Conservation (phyloP, 2,329 filamentous ascomycete species). For the Paramyrothecium sp. region DNA sequence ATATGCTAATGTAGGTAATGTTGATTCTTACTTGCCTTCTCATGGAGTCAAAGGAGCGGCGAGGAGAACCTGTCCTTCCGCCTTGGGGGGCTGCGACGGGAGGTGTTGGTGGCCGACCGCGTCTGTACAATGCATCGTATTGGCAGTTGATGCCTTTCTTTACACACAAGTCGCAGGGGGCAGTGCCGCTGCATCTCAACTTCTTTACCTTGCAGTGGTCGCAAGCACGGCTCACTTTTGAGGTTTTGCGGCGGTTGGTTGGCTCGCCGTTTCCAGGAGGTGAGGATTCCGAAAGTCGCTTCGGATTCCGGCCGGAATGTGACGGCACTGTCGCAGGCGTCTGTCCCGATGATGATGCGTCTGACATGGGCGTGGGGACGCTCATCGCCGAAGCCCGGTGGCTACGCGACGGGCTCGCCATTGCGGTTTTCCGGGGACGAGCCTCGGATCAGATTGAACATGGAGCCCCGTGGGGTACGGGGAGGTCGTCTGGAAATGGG, state of each 20-base stretch:
- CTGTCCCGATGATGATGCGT: slow-evolving; percentile 7
- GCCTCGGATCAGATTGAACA: background rate
- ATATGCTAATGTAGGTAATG: background rate
- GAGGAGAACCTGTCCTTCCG: background rate
- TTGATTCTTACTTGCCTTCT: background rate
- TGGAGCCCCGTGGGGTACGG: background rate
- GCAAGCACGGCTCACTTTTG: slow-evolving; percentile 36
- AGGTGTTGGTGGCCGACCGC: slow-evolving; percentile 35
- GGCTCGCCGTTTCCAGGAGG: background rate
- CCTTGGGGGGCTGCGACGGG: slow-evolving; percentile 12
- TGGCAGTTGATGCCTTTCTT: slow-evolving; percentile 25
- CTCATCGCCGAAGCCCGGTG: background rate
- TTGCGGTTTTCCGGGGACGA: background rate
- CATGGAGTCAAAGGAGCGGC: background rate
- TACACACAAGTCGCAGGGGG: slow-evolving; percentile 30
- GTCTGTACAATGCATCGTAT: slow-evolving; percentile 33
- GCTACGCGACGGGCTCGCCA: background rate
- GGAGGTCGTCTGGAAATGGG: no score
- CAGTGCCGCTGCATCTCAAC: slow-evolving; percentile 32
- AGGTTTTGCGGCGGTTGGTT: slow-evolving; percentile 14
- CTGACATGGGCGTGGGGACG: slow-evolving; percentile 11
- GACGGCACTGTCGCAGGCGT: background rate
- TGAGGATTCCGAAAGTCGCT: slow-evolving; percentile 8
- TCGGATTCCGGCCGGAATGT: background rate
- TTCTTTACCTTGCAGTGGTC: slow-evolving; percentile 37